These are phyloP conservation scores for Neurospora discreta DNA, from an alignment of 495 filamentous ascomycete genomes.

Conservation along the genomic window DNA sequence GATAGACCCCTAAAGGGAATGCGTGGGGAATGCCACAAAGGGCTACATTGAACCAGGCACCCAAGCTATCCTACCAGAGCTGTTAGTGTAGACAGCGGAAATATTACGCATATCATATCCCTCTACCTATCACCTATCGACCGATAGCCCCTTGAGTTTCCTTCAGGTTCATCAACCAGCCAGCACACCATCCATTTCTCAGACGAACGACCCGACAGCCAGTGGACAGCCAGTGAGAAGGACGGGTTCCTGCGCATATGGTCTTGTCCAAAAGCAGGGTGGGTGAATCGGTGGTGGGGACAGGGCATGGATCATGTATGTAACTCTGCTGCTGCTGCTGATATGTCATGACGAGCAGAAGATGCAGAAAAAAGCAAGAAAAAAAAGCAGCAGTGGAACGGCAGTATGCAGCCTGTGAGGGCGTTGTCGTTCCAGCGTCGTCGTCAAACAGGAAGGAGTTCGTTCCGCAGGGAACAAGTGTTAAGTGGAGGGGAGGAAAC, in stretches of 20 bases:
- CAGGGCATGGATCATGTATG: conserved; percentile 9
- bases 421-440: neutral
- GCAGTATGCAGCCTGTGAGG: neutral
- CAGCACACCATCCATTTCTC: neutral
- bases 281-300: neutral
- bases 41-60: neutral
- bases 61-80: too few species aligned
- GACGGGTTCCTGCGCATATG: conserved; percentile 27
- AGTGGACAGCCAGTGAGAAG: conserved; percentile 14
- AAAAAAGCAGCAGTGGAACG: neutral
- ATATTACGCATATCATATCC: neutral
- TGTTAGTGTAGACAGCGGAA: neutral
- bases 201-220: neutral
- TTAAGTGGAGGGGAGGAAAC: neutral
- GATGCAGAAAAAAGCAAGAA: neutral
- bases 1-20: neutral
- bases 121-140: neutral
- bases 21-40: neutral
- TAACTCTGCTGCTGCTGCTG: neutral
- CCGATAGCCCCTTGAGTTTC: neutral
- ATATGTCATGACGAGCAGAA: neutral
- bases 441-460: neutral
- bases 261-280: neutral
- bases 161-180: neutral
- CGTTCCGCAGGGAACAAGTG: neutral